Evolutionary conservation across 352 stramenopile species (phyloP).

Genomic region (Hyaloperonospora brassicae): DNA sequence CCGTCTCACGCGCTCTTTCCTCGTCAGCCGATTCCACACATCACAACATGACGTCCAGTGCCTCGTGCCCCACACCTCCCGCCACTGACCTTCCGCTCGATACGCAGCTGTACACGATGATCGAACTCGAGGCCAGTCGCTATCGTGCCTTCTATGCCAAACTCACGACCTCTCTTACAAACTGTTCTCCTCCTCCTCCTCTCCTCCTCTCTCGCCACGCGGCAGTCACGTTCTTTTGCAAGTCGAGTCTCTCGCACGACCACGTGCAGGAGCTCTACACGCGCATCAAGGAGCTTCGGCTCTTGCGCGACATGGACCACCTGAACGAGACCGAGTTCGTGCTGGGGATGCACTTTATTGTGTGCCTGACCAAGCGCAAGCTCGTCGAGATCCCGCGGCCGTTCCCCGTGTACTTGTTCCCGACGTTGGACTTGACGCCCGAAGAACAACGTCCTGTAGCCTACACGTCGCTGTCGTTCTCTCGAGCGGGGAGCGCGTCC

Average conservation of each 20-base stretch:
- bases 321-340: slow-evolving; percentile 56
- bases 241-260: slow-evolving; percentile 45
- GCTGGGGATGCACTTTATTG: slow-evolving; percentile 71
- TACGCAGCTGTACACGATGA: slow-evolving; percentile 49
- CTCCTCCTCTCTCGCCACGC: slow-evolving; percentile 17
- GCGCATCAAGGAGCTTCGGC: slow-evolving; percentile 35
- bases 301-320: slow-evolving; percentile 23
- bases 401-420: slow-evolving; percentile 60
- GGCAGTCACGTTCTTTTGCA: slow-evolving; percentile 48
- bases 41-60: slow-evolving; percentile 13
- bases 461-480: slow-evolving; percentile 1
- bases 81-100: slow-evolving; percentile 21
- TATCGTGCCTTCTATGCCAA: slow-evolving; percentile 58
- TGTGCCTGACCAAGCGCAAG: slow-evolving; percentile 68
- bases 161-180: slow-evolving; percentile 21
- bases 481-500: background rate
- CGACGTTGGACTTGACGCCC: slow-evolving; percentile 41
- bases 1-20: too few species aligned
- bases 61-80: slow-evolving; percentile 5
- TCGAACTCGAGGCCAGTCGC: slow-evolving; percentile 44
- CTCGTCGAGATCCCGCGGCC: slow-evolving; percentile 35
- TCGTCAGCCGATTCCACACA: too few species aligned
- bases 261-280: slow-evolving; percentile 43
- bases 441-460: slow-evolving; percentile 5
- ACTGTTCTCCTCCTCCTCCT: too few species aligned